Conservation (phyloP, 805 yeast species). For the Candida sakaeoensis region DNA sequence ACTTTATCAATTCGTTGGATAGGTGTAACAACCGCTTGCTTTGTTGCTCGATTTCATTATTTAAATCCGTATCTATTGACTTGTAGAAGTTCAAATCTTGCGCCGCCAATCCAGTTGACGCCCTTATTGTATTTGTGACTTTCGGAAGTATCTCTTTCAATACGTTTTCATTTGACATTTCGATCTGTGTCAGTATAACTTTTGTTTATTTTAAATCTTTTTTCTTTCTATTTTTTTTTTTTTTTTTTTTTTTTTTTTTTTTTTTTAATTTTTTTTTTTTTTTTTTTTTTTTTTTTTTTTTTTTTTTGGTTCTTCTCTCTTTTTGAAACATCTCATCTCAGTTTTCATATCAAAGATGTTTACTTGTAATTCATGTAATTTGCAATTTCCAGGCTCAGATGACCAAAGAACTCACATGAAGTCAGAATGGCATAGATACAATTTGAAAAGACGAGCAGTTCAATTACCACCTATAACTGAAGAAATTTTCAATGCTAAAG, state of each 20-base stretch:
- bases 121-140: conserved; percentile 56
- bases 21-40: conserved; percentile 42
- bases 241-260: not conserved
- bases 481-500: conserved; percentile 33
- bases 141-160: conserved; percentile 33
- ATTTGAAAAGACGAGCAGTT: conserved; percentile 90
- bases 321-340: conserved; percentile 1
- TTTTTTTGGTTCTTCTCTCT: not conserved
- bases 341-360: conserved; percentile 14
- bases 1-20: conserved; percentile 43
- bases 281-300: not conserved
- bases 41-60: conserved; percentile 34
- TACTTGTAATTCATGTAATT: conserved; percentile 87
- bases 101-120: conserved; percentile 66
- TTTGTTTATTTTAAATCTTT: no score
- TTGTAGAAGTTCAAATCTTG: conserved; percentile 77
- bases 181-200: no score
- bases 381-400: conserved; percentile 77
- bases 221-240: no score
- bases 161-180: conserved; percentile 6
- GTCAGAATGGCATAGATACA: conserved; percentile 97
- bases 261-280: not conserved
- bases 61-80: conserved; percentile 52
- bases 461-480: conserved; percentile 43
- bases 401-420: conserved; percentile 92